Base-by-base conservation (phyloP, 495 filamentous ascomycete species). In the Penicillium angulare region DNA sequence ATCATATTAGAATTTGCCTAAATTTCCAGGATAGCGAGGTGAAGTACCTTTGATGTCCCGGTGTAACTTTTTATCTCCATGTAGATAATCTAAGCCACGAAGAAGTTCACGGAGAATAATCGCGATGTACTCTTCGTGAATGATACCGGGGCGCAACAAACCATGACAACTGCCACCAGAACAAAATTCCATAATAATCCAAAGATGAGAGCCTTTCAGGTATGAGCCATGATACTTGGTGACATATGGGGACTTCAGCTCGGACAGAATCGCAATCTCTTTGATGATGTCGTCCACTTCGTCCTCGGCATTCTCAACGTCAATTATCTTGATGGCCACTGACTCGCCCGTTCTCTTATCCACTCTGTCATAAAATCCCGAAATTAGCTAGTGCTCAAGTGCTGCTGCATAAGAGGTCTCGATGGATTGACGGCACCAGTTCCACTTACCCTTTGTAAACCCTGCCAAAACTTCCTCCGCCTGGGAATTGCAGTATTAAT, bases 231-330 rank as follows among this genome's bases (percentile, higher is more conserved):
- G 87, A 71, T 99, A 99, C 66, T 93, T 89, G 12, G 93, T 99
- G 49, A 99, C 93, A 63, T 92, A 92, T 7, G 88, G 88, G 21
- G 91, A 96, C 63, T 90, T 86, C 43, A 97, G 84, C 70, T 92
- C 93, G 10, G 92, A 95, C 41, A 99, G 76, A 55, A 99, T 96
- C 26, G 90, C 86, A 56, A 99, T 97, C 67, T 99, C 93, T 60
- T 96, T 90, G 60, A 97, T 96, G 61, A 99, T 97, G 69, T 99
- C 93, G 67, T 95, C 90, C 40, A 99, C 93, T 66, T 99, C 93
- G 61, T 99, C 93, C 69, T 97, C 93, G 61, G 91, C 93, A 66
- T 90, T 93, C 68, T 99, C 93, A 55, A 99, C 91, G 60, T 99
- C 93, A 65, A 99, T 97, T 53, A 96, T 79, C 65, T 97, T 99